Evolutionary conservation across 2,329 filamentous ascomycete genomes (phyloP).

Genomic region (Aspergillus eucalypticola): DNA sequence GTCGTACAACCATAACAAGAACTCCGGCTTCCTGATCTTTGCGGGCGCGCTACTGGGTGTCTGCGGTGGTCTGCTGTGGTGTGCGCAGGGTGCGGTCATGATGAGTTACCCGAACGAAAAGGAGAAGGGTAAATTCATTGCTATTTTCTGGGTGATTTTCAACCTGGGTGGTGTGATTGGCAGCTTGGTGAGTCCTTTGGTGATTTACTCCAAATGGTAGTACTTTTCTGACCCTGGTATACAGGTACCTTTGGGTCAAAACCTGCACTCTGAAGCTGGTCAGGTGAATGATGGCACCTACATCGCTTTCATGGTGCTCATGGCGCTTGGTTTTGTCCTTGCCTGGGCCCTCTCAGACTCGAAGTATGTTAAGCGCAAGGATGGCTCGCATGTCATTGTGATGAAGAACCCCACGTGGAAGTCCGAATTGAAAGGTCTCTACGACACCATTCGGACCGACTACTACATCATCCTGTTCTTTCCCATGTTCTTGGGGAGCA

Average conservation of each 20-base stretch:
- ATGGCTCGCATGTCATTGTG: conserved; percentile 77
- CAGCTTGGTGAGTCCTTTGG: conserved; percentile 56
- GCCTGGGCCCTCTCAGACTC: conserved; percentile 71
- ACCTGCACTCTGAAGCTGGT: conserved; percentile 44
- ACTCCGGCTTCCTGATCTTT: conserved; percentile 52
- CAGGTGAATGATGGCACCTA: conserved; percentile 72
- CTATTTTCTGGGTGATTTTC: conserved; percentile 93
- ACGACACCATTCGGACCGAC: conserved; percentile 68
- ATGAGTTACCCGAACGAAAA: conserved; percentile 83
- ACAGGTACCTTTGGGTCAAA: conserved; percentile 49
- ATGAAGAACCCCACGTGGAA: conserved; percentile 91
- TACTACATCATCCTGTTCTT: conserved; percentile 74
- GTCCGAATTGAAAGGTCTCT: conserved; percentile 74
- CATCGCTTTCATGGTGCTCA: conserved; percentile 82
- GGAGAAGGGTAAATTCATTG: conserved; percentile 84
- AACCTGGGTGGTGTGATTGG: conserved; percentile 89
- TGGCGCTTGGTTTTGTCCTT: conserved; percentile 69
- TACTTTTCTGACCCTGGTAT: background rate
- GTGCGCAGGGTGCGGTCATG: conserved; percentile 54
- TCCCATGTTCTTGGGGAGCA: conserved; percentile 78
- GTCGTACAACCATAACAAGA: conserved; percentile 53
- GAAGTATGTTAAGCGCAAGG: conserved; percentile 69
- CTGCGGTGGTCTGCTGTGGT: conserved; percentile 53
- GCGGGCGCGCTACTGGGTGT: conserved; percentile 52
- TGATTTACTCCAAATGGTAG: background rate